Base-by-base conservation (phyloP, 148 eudicot genomes). In the Nepenthes gracilis region DNA sequence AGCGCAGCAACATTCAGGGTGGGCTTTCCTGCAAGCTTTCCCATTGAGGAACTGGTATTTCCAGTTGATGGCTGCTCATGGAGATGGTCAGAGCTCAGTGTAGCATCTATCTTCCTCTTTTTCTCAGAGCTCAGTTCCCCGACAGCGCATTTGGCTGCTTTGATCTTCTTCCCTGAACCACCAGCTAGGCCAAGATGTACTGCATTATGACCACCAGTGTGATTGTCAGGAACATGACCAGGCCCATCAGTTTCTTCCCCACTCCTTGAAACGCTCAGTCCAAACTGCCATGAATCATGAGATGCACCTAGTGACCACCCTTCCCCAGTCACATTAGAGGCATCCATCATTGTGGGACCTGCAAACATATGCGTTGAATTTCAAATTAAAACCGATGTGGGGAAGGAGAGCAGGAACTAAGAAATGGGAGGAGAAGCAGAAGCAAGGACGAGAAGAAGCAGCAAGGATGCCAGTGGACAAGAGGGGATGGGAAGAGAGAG, bases 71-170 rank as follows among this genome's bases (percentile, higher is more conserved):
- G 33, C 49, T 7, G 68, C 54, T 60, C 70, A 51, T 70, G 60
- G 33, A 55, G 51, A 52, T 53, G 60, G 40, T 70, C 70, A 57
- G 34, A 34, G 35, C 47, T 36, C 55, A 34, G 57, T 33, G 54
- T 70, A 45, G 62, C 37, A 32, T 63, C 86, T 51, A 57, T 64
- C 76, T 78, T 72, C 45, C 50, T 80, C 61, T 57, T 60, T 69
- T 81, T 85, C 69, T 73, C 78, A 61, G 59, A 57, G 59, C 70
- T 81, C 77, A 71, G 78, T 76, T 64, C 57, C 57, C 48, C 61
- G 12, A 47, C 14, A 43, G 37, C 63, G 43, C 77, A 58, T 67
- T 70, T 67, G 36, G 64, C 63, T 54, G 66, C 66, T 73, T 78
- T 81, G 63, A 63, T 73, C 71, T 83, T 84, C 72, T 76, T 80